Percentiles rank a stretch among this genome's conserved stretches.
Conservation (phyloP, 495 filamentous ascomycete species). For the Parmelia sp. region DNA sequence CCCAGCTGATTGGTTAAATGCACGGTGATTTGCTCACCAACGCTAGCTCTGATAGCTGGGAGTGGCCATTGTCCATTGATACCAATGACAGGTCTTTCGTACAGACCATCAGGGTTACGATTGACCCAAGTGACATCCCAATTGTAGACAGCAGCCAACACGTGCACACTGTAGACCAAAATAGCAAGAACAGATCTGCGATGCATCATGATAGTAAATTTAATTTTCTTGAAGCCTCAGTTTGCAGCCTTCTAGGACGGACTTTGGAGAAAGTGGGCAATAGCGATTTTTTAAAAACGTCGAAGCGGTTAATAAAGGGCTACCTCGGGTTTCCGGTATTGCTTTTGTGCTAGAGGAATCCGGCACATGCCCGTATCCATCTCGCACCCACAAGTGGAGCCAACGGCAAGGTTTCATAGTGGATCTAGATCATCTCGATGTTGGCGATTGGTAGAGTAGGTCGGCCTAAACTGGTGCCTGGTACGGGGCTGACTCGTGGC, state of each 20-base stretch:
- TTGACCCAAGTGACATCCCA: conserved; percentile 76
- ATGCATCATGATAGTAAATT: conserved; percentile 6
- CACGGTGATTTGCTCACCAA: conserved; percentile 65
- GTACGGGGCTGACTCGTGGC: neutral
- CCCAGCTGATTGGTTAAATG: conserved; percentile 66
- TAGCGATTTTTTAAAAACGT: neutral
- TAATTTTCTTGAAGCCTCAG: too few relatives aligned
- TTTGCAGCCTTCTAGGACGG: neutral
- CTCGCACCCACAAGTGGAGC: neutral
- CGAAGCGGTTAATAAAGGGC: neutral
- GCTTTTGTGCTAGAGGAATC: neutral
- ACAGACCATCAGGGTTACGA: conserved; percentile 71
- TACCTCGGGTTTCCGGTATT: neutral
- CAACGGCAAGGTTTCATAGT: too few relatives aligned
- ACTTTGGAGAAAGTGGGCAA: too few relatives aligned
- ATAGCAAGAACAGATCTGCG: neutral
- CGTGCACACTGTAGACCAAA: neutral
- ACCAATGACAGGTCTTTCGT: conserved; percentile 61
- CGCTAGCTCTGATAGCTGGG: conserved; percentile 56
- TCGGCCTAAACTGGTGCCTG: too few relatives aligned
- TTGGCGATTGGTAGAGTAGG: neutral
- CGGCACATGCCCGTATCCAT: neutral
- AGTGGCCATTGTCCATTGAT: conserved; percentile 75
- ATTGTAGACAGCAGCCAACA: conserved; percentile 60
- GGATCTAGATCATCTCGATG: neutral